A percentile compares a stretch with the other conserved stretches of the same genome.
These are phyloP conservation scores for Aspergillus fijiensis DNA, from an alignment of 2,329 filamentous ascomycete genomes.

Conservation along the genomic window DNA sequence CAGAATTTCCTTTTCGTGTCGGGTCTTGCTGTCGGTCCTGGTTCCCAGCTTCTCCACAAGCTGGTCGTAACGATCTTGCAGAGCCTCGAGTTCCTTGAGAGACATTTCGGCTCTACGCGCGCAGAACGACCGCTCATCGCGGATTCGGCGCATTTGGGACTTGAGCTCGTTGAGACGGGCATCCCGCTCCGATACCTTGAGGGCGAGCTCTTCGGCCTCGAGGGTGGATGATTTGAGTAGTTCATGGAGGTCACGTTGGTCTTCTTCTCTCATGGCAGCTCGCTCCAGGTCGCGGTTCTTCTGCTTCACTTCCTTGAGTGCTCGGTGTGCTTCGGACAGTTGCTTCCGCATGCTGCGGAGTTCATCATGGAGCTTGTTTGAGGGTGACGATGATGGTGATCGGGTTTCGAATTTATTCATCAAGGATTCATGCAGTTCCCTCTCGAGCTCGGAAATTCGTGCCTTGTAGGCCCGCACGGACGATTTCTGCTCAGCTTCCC, in stretches of 20 bases:
- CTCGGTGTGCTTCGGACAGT: conserved; percentile 60
- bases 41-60: conserved; percentile 50
- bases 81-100: conserved; percentile 44
- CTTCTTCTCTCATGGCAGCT: conserved; percentile 48
- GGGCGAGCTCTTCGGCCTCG: conserved; percentile 65
- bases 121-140: conserved; percentile 47
- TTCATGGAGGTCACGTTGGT: conserved; percentile 47
- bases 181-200: conserved; percentile 69
- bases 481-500: conserved; percentile 65
- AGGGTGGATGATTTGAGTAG: conserved; percentile 49
- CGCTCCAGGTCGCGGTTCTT: conserved; percentile 54
- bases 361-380: conserved; percentile 50
- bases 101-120: conserved; percentile 43
- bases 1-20: conserved; percentile 65
- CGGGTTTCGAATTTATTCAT: conserved; percentile 52
- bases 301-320: conserved; percentile 55
- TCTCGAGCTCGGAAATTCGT: conserved; percentile 66
- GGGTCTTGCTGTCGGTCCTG: conserved; percentile 45
- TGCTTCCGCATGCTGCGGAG: conserved; percentile 60
- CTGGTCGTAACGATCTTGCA: conserved; percentile 64
- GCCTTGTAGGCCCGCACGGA: conserved; percentile 63
- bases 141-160: conserved; percentile 63
- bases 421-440: conserved; percentile 62
- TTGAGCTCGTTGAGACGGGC: conserved; percentile 58
- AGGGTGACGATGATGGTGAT: conserved; percentile 55